These are phyloP conservation scores for Megacollybia marginata DNA, from an alignment of 768 basidiomycete species.

Conservation along the genomic window DNA sequence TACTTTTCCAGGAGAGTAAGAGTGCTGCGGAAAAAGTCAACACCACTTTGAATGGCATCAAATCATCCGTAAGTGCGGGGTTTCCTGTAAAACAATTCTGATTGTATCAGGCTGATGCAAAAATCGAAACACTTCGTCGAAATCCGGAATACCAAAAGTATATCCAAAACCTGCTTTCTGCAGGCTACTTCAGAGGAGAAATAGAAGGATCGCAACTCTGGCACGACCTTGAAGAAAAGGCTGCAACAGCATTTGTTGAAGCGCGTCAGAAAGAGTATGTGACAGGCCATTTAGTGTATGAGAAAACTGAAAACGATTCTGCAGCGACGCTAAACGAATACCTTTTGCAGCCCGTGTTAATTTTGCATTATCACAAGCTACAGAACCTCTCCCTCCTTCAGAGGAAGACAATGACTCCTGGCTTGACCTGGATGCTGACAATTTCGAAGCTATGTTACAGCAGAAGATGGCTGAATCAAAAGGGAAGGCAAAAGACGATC, in stretches of 20 bases:
- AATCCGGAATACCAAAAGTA: slow-evolving; percentile 67
- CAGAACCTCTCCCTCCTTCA: slow-evolving; percentile 16
- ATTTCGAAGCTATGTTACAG: slow-evolving; percentile 70
- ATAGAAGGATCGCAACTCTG: slow-evolving; percentile 71
- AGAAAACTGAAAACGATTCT: neutral
- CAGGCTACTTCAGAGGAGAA: slow-evolving; percentile 76
- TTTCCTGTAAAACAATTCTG: neutral
- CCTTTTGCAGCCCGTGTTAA: slow-evolving; percentile 76
- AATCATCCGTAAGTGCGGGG: slow-evolving; percentile 39
- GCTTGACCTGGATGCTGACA: slow-evolving; percentile 72
- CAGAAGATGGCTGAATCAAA: slow-evolving; percentile 24
- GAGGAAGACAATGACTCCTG: slow-evolving; percentile 76
- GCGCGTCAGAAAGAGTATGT: slow-evolving; percentile 63
- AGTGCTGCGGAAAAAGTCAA: slow-evolving; percentile 35
- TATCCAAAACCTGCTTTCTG: slow-evolving; percentile 52
- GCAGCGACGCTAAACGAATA: slow-evolving; percentile 51
- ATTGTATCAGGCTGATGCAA: slow-evolving; percentile 45
- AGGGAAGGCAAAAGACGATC: slow-evolving; percentile 6
- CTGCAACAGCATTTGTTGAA: slow-evolving; percentile 57
- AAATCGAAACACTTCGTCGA: slow-evolving; percentile 59
- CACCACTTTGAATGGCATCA: slow-evolving; percentile 25
- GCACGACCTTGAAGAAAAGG: slow-evolving; percentile 66
- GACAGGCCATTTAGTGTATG: neutral
- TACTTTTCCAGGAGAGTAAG: slow-evolving; percentile 85
- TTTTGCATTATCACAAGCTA: slow-evolving; percentile 42